A percentile compares a stretch with the other conserved stretches of the same genome.
phyloP scores from a whole-genome alignment of 805 yeast species.

The Deakozyma indianensis region DNA sequence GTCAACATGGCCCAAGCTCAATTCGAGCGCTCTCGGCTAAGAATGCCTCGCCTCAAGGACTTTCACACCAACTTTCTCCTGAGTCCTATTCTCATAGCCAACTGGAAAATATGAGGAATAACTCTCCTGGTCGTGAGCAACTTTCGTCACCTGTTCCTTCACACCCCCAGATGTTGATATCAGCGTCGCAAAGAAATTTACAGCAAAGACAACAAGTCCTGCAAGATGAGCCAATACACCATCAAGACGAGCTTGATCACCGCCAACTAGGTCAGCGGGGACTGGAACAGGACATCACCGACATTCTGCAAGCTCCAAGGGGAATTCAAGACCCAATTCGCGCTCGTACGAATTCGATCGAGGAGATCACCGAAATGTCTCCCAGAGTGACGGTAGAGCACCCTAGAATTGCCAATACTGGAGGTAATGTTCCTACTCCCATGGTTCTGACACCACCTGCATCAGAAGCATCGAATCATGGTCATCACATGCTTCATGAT shows the following conservation, averaged over 20 bases:
- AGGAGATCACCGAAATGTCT: neutral
- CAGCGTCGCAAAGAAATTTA: no score
- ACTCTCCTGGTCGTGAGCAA: neutral
- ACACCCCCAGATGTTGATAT: neutral
- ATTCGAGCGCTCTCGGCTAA: neutral
- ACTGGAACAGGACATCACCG: neutral
- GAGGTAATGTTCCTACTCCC: neutral
- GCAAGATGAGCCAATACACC: neutral
- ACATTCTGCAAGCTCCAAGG: neutral
- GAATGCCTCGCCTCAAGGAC: neutral
- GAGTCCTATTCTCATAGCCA: neutral
- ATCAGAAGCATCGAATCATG: neutral
- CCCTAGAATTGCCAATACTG: neutral
- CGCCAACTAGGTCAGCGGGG: neutral
- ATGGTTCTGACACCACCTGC: neutral
- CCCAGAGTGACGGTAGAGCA: neutral
- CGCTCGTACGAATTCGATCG: neutral
- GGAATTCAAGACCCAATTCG: neutral
- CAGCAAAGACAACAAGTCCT: neutral
- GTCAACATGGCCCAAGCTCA: neutral
- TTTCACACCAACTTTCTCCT: neutral
- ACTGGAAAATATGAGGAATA: neutral
- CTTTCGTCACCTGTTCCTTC: neutral
- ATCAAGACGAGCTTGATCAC: neutral
- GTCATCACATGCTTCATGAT: no score